These are phyloP conservation scores for Cyberlindnera mrakii DNA, from an alignment of 805 yeast species.

Conservation along the genomic window DNA sequence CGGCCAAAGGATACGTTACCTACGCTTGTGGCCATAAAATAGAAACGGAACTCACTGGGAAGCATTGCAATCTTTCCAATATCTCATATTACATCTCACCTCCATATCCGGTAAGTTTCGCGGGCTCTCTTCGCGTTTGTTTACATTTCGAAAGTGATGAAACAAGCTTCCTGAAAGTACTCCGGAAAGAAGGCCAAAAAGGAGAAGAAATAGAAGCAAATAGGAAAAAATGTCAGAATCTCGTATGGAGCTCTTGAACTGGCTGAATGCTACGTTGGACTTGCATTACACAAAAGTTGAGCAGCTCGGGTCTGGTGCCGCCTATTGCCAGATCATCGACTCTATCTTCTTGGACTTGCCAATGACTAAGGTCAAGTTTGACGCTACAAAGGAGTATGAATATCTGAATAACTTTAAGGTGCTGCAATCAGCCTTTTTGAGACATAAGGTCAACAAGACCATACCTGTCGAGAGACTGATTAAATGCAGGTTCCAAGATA, in stretches of 20 bases:
- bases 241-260: constrained; percentile 72
- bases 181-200: neutral
- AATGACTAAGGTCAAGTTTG: constrained; percentile 68
- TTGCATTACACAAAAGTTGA: constrained; percentile 73
- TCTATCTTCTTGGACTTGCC: constrained; percentile 80
- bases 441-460: constrained; percentile 61
- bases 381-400: constrained; percentile 69
- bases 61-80: too few species aligned
- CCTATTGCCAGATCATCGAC: constrained; percentile 88
- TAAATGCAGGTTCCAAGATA: constrained; percentile 89
- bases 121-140: constrained; percentile 3
- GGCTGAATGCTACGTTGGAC: constrained; percentile 73
- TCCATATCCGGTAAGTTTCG: constrained; percentile 1
- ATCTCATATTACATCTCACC: neutral
- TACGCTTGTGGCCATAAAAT: too few species aligned
- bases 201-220: neutral
- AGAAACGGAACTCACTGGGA: too few species aligned
- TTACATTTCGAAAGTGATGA: constrained; percentile 3
- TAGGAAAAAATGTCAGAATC: constrained; percentile 41
- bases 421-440: constrained; percentile 72
- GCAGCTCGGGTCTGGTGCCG: constrained; percentile 94
- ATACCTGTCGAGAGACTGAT: constrained; percentile 78
- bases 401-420: constrained; percentile 76
- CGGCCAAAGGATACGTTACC: too few species aligned
- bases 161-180: neutral